Base-by-base conservation (phyloP, 2,329 filamentous ascomycete species). In the Penicillium paneum region DNA sequence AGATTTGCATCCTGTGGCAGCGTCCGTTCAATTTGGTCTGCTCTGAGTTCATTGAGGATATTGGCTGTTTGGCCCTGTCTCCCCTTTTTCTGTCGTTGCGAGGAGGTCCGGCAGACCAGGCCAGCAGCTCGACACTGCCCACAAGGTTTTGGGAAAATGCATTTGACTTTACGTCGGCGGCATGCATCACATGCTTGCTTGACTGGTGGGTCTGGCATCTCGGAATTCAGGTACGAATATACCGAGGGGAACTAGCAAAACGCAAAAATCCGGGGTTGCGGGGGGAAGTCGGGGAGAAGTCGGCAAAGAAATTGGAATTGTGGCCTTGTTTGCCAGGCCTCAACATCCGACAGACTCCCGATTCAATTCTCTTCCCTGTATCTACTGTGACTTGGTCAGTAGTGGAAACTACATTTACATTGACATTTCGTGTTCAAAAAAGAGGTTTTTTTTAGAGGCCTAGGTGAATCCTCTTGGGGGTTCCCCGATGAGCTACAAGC, bases 121-220 rank as follows among this genome's bases (percentile, higher is more conserved):
- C 45, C 48, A 13, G 58, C 60, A 5, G 52, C 47, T 35, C 49
- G 54, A 49, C 60, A 65, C 40, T 56, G 60, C 24, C 41, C 51
- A 41, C 63, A 65, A 19, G 63, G 63, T 7, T 56, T 51, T 17
- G 53, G 46, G 3, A 48, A 50, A 13, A 54, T 60, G 36, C 64
- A 66, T 53, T 60, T 61, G 38, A 66, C 55, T 29, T 66, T 66
- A 13, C 64, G 61, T 8, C 64, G 62, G 12, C 64, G 61, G 52
- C 64, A 66, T 24, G 59, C 64, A 44, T 66, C 64, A 53, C 64
- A 66, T 34, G 64, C 64, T 31, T 53, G 59, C 8, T 58, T 59
- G 10, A 50, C 42, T 3, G 50, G 46, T 24, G 32, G 35, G 28
- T 31, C 24, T 17, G 19, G 35, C 51, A 50, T 48, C 17, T 34